Conservation (phyloP, 2,329 filamentous ascomycete species). For the Geosmithia putterillii region DNA sequence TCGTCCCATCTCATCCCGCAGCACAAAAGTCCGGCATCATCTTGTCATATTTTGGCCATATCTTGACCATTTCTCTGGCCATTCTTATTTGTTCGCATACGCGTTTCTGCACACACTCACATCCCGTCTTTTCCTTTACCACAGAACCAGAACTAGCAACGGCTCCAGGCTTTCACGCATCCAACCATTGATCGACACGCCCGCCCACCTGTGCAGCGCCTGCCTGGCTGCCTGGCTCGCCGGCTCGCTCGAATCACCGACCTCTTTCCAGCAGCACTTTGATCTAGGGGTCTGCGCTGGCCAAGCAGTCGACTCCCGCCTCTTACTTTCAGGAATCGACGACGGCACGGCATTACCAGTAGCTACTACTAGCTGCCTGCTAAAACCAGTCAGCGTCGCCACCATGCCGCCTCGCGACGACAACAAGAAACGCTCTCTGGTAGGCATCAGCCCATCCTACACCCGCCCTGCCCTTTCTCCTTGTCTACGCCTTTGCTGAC, state of each 20-base stretch:
- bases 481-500: not conserved
- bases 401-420: conserved; percentile 50
- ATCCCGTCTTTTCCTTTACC: no score
- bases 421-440: conserved; percentile 26
- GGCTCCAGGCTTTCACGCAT: no score
- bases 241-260: not conserved
- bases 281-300: no score
- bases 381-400: conserved; percentile 2
- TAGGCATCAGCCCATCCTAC: conserved; percentile 3
- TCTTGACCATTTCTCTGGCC: not conserved
- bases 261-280: no score
- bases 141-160: no score
- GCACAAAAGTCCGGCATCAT: not conserved
- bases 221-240: not conserved
- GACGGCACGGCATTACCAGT: no score
- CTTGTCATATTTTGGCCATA: not conserved
- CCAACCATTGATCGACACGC: no score
- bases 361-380: no score
- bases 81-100: not conserved
- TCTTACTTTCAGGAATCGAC: no score
- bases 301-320: no score
- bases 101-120: no score
- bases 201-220: not conserved
- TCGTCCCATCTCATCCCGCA: not conserved
- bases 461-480: not conserved